Evolutionary conservation across 768 basidiomycete species (phyloP).

Genomic region (Lentinula sp.): DNA sequence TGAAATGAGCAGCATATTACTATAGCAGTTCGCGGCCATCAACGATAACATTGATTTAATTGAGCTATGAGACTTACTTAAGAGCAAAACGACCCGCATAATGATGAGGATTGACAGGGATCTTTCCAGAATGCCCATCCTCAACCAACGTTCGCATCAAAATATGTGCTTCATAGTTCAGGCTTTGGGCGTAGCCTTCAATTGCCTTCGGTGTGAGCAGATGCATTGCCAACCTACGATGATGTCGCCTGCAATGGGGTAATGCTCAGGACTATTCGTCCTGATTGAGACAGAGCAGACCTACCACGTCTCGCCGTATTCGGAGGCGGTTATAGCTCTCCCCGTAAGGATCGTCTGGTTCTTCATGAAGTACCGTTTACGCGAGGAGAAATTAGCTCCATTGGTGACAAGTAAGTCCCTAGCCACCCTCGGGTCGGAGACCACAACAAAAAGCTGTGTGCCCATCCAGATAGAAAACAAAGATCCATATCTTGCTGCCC

Average conservation of each 20-base stretch:
- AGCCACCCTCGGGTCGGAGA: slow-evolving; percentile 17
- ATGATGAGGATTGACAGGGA: slow-evolving; percentile 16
- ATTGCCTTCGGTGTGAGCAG: slow-evolving; percentile 15
- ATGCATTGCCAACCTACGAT: slow-evolving; percentile 17
- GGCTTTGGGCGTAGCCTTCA: slow-evolving; percentile 8
- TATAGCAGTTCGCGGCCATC: slow-evolving; percentile 1
- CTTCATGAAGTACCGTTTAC: slow-evolving; percentile 20
- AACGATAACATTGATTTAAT: not conserved
- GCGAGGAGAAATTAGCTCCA: slow-evolving; percentile 19
- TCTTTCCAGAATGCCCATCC: slow-evolving; percentile 8
- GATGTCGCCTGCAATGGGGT: slow-evolving; percentile 13
- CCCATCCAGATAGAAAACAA: slow-evolving; percentile 21
- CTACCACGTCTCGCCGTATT: slow-evolving; percentile 19
- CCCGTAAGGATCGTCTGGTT: slow-evolving; percentile 18
- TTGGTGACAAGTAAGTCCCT: slow-evolving; percentile 18
- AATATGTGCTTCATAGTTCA: slow-evolving; percentile 14
- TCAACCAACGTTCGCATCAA: slow-evolving; percentile 13
- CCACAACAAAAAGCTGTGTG: slow-evolving; percentile 18
- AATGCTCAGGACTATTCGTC: no score
- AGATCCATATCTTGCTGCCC: slow-evolving; percentile 16
- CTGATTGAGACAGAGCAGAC: not conserved
- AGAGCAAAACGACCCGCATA: slow-evolving; percentile 15
- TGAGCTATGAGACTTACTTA: slow-evolving; percentile 11
- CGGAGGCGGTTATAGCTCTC: slow-evolving; percentile 18
- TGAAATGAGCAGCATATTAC: slow-evolving; percentile 20